These are phyloP conservation scores for Mycosphaerella sp. DNA, from an alignment of 2,329 filamentous ascomycete genomes.

Conservation along the genomic window DNA sequence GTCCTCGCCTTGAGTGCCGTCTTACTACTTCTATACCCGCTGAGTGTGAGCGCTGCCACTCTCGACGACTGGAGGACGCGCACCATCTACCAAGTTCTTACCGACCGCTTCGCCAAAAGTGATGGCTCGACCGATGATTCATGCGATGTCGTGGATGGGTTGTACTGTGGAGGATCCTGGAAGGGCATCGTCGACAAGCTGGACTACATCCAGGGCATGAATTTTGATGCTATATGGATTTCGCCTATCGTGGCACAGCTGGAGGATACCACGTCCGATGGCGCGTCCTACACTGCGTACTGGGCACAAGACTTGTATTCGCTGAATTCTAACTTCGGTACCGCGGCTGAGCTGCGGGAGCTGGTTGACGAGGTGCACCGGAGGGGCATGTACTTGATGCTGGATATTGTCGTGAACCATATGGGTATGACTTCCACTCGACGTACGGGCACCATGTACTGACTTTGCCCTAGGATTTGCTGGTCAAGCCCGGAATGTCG, in stretches of 20 bases:
- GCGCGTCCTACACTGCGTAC: conserved; percentile 46
- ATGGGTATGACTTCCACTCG: conserved; percentile 25
- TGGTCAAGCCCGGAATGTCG: conserved; percentile 44
- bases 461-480: conserved; percentile 34
- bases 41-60: conserved; percentile 25
- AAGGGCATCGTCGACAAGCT: conserved; percentile 38
- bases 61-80: conserved; percentile 35
- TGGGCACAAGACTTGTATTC: conserved; percentile 49
- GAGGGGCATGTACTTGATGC: conserved; percentile 55
- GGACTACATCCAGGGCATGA: conserved; percentile 40
- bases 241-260: conserved; percentile 42
- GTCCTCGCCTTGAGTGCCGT: background rate
- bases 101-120: conserved; percentile 35
- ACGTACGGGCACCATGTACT: background rate
- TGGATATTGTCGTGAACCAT: conserved; percentile 56
- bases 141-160: conserved; percentile 27
- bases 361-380: conserved; percentile 52
- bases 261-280: conserved; percentile 38
- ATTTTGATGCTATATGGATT: conserved; percentile 47
- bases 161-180: conserved; percentile 39
- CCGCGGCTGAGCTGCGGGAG: conserved; percentile 52
- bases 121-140: conserved; percentile 22
- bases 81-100: conserved; percentile 39
- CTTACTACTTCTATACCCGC: background rate
- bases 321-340: conserved; percentile 56